Conservation (phyloP, 331 rosid genomes). For the Pyrus hybrid region DNA sequence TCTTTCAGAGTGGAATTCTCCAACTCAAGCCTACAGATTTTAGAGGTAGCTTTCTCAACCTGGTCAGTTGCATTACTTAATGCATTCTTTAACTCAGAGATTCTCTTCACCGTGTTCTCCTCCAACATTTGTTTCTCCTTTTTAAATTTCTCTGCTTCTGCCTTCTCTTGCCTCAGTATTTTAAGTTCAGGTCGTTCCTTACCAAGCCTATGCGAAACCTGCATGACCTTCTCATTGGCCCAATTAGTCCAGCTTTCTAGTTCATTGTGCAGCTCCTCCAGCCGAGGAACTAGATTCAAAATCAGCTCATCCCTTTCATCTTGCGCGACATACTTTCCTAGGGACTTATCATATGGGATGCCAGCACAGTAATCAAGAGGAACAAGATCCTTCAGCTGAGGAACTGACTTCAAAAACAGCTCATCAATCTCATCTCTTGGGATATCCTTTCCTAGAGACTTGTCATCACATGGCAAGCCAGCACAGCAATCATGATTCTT, state of each 20-base stretch:
- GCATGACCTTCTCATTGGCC: constrained; percentile 50
- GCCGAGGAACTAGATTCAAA: constrained; percentile 32
- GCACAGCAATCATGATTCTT: constrained; percentile 28
- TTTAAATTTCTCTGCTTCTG: constrained; percentile 21
- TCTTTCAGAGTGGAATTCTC: constrained; percentile 33
- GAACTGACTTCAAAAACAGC: constrained; percentile 32
- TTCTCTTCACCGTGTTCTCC: constrained; percentile 46
- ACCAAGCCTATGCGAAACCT: constrained; percentile 43
- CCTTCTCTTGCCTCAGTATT: constrained; percentile 40
- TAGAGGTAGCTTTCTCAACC: constrained; percentile 29
- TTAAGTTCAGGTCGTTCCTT: constrained; percentile 36
- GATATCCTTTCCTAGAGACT: constrained; percentile 29
- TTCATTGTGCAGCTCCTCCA: constrained; percentile 40
- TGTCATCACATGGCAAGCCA: constrained; percentile 37
- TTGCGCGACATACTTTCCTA: constrained; percentile 30
- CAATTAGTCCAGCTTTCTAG: constrained; percentile 43
- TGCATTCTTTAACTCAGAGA: constrained; percentile 49
- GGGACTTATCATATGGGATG: constrained; percentile 38
- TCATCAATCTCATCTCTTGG: constrained; percentile 44
- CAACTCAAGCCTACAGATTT: constrained; percentile 20
- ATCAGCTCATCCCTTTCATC: constrained; percentile 41
- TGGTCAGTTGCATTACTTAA: constrained; percentile 29
- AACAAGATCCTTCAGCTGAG: constrained; percentile 25
- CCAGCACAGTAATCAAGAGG: constrained; percentile 29
- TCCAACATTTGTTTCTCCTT: constrained; percentile 32